A percentile compares a stretch with the other conserved stretches of the same genome.
Evolutionary conservation across 1,284 basidiomycete species (phyloP).

Genomic region (Hypsizygus ulmarius): DNA sequence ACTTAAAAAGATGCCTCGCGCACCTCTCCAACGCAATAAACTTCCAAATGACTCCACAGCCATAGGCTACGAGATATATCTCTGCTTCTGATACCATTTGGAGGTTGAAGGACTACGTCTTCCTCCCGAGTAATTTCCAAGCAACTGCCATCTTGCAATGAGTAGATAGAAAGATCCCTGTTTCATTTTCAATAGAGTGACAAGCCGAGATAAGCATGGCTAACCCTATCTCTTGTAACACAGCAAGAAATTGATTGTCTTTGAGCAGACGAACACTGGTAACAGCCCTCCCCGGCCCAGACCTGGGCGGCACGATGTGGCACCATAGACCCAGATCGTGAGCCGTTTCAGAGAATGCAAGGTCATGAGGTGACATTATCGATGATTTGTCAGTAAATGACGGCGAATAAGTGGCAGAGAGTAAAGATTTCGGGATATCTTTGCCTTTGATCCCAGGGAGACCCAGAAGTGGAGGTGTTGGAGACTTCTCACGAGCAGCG

Average conservation of each 20-base stretch:
- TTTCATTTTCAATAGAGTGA: slow-evolving; percentile 7
- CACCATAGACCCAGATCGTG: slow-evolving; percentile 38
- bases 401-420: slow-evolving; percentile 46
- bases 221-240: slow-evolving; percentile 57
- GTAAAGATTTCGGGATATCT: slow-evolving; percentile 36
- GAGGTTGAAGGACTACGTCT: slow-evolving; percentile 23
- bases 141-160: slow-evolving; percentile 43
- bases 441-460: slow-evolving; percentile 27
- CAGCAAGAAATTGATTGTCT: slow-evolving; percentile 42
- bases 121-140: slow-evolving; percentile 31
- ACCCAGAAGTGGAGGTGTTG: slow-evolving; percentile 22
- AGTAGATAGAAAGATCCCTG: slow-evolving; percentile 44
- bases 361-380: slow-evolving; percentile 36
- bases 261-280: slow-evolving; percentile 44
- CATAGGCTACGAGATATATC: slow-evolving; percentile 38
- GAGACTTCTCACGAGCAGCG: slow-evolving; percentile 24
- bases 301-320: slow-evolving; percentile 51
- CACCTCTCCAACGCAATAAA: slow-evolving; percentile 45
- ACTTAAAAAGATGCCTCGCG: slow-evolving; percentile 12
- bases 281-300: slow-evolving; percentile 39
- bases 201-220: slow-evolving; percentile 12
- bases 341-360: slow-evolving; percentile 18
- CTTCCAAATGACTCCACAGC: slow-evolving; percentile 47
- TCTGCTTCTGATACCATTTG: slow-evolving; percentile 27
- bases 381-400: slow-evolving; percentile 41